These are phyloP conservation scores for Allomyces arbusculus DNA, from an alignment of 192 early-diverging fungal species.

Conservation along the genomic window DNA sequence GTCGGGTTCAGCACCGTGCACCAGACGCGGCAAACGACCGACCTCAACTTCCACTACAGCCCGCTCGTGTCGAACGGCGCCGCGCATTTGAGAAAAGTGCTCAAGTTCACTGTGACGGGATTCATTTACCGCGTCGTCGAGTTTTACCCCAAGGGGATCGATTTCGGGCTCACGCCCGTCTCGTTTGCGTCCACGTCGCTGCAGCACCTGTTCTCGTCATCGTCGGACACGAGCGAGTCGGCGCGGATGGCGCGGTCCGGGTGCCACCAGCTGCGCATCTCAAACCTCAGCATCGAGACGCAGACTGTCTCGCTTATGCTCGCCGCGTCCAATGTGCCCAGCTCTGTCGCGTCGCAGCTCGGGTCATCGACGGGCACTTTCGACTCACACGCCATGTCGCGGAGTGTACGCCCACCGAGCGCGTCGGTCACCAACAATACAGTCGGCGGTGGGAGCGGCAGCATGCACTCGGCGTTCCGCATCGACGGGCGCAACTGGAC, in stretches of 20 bases:
- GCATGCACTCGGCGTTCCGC: slow-evolving; percentile 10
- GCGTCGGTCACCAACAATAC: neutral
- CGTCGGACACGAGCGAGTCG: neutral
- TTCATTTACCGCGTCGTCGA: slow-evolving; percentile 24
- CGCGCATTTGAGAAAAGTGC: neutral
- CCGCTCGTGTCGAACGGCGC: neutral
- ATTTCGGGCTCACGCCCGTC: slow-evolving; percentile 27
- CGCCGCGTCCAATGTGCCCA: slow-evolving; percentile 7
- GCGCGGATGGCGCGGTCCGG: neutral
- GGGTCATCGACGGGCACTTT: neutral
- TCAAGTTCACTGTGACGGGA: slow-evolving; percentile 5
- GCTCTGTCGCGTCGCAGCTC: neutral
- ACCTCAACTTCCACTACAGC: neutral
- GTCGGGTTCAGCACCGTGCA: neutral
- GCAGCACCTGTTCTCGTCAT: neutral
- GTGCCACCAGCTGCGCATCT: slow-evolving; percentile 3
- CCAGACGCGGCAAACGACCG: neutral
- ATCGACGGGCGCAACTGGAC: slow-evolving; percentile 27
- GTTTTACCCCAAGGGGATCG: slow-evolving; percentile 24
- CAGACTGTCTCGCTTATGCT: slow-evolving; percentile 28
- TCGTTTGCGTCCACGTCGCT: neutral
- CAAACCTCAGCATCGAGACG: slow-evolving; percentile 31
- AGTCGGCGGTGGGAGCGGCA: slow-evolving; percentile 3
- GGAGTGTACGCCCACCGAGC: too few species aligned
- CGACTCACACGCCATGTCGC: too few species aligned